A percentile compares a stretch with the other conserved stretches of the same genome.
Evolutionary conservation across 1,139 yeast genomes (phyloP).

Genomic region (Pichia sp.): DNA sequence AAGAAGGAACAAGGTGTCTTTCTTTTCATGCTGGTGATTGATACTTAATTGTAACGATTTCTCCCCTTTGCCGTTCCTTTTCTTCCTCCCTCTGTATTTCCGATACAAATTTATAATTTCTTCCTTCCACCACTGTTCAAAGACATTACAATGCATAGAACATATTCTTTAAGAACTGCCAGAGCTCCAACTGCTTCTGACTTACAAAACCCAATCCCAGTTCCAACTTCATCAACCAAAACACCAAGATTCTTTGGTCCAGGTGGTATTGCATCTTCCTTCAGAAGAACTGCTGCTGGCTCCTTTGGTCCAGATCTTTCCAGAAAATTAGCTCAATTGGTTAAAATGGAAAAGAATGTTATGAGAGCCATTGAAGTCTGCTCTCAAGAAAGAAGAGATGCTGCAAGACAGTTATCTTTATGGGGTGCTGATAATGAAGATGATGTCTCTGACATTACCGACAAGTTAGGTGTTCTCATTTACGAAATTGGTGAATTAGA

Average conservation of each 20-base stretch:
- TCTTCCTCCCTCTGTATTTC: too few species aligned
- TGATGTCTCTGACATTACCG: constrained; percentile 78
- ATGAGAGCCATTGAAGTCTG: constrained; percentile 74
- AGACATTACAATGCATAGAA: constrained; percentile 54
- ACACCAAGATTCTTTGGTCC: constrained; percentile 56
- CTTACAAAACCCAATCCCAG: constrained; percentile 70
- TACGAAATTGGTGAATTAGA: constrained; percentile 82
- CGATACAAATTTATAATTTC: too few species aligned
- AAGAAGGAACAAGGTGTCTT: too few species aligned
- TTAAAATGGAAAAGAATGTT: constrained; percentile 76
- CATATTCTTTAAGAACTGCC: constrained; percentile 68
- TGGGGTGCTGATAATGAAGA: constrained; percentile 88
- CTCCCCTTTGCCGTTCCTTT: too few species aligned
- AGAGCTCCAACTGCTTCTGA: constrained; percentile 83
- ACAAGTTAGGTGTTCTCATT: constrained; percentile 74
- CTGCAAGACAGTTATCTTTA: constrained; percentile 71
- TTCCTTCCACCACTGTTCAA: too few species aligned
- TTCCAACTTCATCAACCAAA: constrained; percentile 62
- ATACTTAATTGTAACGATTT: too few species aligned
- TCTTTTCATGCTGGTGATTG: too few species aligned
- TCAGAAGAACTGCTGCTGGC: constrained; percentile 68
- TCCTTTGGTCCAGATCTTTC: constrained; percentile 73
- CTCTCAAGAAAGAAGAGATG: constrained; percentile 71
- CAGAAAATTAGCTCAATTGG: constrained; percentile 65
- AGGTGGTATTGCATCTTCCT: constrained; percentile 55